These are phyloP conservation scores for Coemansia sp. DNA, from an alignment of 192 early-diverging fungal species.

Conservation along the genomic window DNA sequence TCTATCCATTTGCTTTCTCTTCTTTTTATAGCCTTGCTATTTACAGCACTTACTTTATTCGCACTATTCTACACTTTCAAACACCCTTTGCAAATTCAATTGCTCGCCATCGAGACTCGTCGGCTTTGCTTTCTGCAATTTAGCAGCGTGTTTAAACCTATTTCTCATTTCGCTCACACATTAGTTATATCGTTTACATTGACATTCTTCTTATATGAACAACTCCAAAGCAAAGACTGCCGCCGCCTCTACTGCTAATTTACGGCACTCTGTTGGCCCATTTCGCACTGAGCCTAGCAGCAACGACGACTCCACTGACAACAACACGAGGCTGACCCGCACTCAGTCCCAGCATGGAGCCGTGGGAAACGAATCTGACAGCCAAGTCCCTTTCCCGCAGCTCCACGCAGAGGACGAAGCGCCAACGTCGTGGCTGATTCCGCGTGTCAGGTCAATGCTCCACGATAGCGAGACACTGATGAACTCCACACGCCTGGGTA, in stretches of 20 bases:
- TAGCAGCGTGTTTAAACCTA: background rate
- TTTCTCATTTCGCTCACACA: background rate
- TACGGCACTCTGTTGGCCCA: background rate
- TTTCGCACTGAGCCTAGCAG: background rate
- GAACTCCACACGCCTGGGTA: constrained; percentile 17
- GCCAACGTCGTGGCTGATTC: constrained; percentile 48
- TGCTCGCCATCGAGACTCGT: too few relatives aligned
- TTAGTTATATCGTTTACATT: background rate
- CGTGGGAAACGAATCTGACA: background rate
- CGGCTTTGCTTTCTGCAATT: background rate
- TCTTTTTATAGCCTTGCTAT: too few relatives aligned
- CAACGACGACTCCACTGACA: background rate
- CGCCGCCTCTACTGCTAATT: background rate
- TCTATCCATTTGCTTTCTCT: background rate
- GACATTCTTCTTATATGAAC: background rate
- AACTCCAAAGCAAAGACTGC: background rate
- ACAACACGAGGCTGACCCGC: constrained; percentile 10
- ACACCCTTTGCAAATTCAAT: background rate
- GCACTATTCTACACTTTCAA: background rate
- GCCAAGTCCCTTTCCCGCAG: constrained; percentile 41
- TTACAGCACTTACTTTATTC: background rate
- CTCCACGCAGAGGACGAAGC: constrained; percentile 44
- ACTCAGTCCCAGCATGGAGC: constrained; percentile 21
- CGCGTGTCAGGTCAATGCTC: constrained; percentile 43
- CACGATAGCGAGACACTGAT: constrained; percentile 43